Base-by-base conservation (phyloP, 176 grass and related monocot genomes). In the Alopecurus myosuroides region DNA sequence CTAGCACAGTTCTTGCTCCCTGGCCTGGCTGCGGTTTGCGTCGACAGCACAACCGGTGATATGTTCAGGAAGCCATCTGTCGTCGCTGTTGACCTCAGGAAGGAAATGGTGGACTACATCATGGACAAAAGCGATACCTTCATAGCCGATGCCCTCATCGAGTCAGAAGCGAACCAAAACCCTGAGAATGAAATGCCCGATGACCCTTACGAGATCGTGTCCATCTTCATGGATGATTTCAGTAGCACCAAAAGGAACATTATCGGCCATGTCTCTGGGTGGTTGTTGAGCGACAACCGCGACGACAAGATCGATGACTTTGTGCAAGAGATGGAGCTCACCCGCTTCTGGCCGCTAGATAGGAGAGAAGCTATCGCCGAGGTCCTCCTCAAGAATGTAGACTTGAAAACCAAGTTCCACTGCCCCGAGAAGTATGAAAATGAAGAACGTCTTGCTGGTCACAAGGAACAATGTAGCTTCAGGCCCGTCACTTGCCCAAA, bases 261-360 rank as follows among this genome's bases (percentile, higher is more conserved):
- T 22, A 93, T 95, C 6, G 86, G 92, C 48, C 87, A 94, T 62
- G 95, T 98, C 52, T 95, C 95, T 39, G 90, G 88, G 71, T 98
- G 95, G 93, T 45, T 98, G 46, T 36, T 95, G 53, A 95, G 87
- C 7, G 91, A 98, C 41, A 93, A 48, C 64, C 93, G 93, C 1
- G 95, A 98, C 48, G 95, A 98, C 19, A 98, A 98, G 89, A 94
- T 98, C 46, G 95, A 98, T 4, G 93, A 98, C 44, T 98, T 98
- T 79, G 89, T 89, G 12, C 93, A 95, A 55, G 95, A 95, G 49
- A 95, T 95, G 91, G 95, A 95, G 73, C 92, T 81, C 50, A 92
- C 92, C 20, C 78, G 46, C 13, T 98, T 98, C 85, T 98, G 95
- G 95, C 78, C 91, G 0, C 51, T 95, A 6, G 93, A 95, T 6